phyloP scores from a whole-genome alignment of 1,139 yeast species.

The Pichia sp. region DNA sequence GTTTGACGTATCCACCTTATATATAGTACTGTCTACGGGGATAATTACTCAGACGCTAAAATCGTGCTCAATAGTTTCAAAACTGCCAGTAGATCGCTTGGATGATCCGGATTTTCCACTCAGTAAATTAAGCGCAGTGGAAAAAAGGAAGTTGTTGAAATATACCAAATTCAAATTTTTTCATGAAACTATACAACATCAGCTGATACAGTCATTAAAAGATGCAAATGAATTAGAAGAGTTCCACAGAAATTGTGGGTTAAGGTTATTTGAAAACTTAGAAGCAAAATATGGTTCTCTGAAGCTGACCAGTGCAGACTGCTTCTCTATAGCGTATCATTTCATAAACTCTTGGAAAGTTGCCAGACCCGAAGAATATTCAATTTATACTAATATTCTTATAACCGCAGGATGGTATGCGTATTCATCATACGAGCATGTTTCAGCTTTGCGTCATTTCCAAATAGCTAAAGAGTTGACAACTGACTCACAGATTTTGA shows the following conservation, averaged over 20 bases:
- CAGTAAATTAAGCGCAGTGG: slow-evolving; percentile 35
- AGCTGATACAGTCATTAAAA: slow-evolving; percentile 32
- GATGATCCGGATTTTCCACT: slow-evolving; percentile 35
- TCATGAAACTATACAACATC: slow-evolving; percentile 36
- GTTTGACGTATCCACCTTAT: slow-evolving; percentile 31
- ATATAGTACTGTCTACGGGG: slow-evolving; percentile 36
- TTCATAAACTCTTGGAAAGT: slow-evolving; percentile 32
- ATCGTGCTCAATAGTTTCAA: slow-evolving; percentile 45
- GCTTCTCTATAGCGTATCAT: slow-evolving; percentile 38
- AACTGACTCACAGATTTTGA: slow-evolving; percentile 20
- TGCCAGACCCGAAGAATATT: slow-evolving; percentile 33
- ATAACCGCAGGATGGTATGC: slow-evolving; percentile 40
- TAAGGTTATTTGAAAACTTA: slow-evolving; percentile 36
- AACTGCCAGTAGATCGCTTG: slow-evolving; percentile 44
- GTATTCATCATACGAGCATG: slow-evolving; percentile 36
- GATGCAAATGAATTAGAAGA: slow-evolving; percentile 32
- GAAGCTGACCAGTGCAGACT: slow-evolving; percentile 28
- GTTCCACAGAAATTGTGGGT: slow-evolving; percentile 42
- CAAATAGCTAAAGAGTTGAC: slow-evolving; percentile 34
- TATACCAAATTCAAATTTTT: slow-evolving; percentile 35
- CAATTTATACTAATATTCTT: slow-evolving; percentile 34
- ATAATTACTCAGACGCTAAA: slow-evolving; percentile 36
- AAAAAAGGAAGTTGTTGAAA: slow-evolving; percentile 38
- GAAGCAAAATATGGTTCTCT: slow-evolving; percentile 14
- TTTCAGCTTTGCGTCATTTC: slow-evolving; percentile 35